Evolutionary conservation across 345 rosid species (phyloP), one percentile per base, ranked within the genome.

Genomic region (Populus nigra): DNA sequence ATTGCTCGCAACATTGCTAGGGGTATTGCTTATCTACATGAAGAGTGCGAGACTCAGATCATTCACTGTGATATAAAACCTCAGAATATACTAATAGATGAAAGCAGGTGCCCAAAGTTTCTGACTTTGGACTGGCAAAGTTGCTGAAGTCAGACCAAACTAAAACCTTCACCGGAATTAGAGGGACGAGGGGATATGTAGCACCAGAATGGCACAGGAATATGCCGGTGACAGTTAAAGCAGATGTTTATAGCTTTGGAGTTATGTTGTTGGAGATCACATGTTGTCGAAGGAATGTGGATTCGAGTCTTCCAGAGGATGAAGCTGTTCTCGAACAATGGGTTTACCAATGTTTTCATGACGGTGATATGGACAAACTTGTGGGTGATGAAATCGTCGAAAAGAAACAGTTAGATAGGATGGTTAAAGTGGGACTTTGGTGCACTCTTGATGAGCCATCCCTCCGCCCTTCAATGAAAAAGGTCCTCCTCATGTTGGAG

Each of bases 181-280:
- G 81, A 73, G 73, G 87, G 35, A 79, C 77, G 2, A 80, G 72
- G 73, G 78, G 84, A 15, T 83, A 76, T 47, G 79, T 70, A 17
- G 86, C 84, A 6, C 86, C 88, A 0, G 76, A 83, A 74, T 83
- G 86, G 86, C 78, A 81, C 27, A 13, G 33, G 27, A 83, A 83
- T 3, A 43, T 39, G 74, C 88, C 84, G 0, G 69, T 85, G 71
- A 78, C 83, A 10, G 78, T 22, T 2, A 86, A 83, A 75, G 86
- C 78, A 81, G 81, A 83, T 77, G 78, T 79, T 25, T 86, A 83
- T 72, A 83, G 83, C 76, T 86, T 80, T 4, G 83, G 88, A 20
- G 20, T 83, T 11, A 53, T 86, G 75, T 53, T 86, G 23, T 29
- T 79, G 69, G 82, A 83, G 76, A 77, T 81, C 38, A 49, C 71